A percentile compares a stretch with the other conserved stretches of the same genome.
Conservation (phyloP, 2,329 filamentous ascomycete genomes). For the Fusarium sp. region DNA sequence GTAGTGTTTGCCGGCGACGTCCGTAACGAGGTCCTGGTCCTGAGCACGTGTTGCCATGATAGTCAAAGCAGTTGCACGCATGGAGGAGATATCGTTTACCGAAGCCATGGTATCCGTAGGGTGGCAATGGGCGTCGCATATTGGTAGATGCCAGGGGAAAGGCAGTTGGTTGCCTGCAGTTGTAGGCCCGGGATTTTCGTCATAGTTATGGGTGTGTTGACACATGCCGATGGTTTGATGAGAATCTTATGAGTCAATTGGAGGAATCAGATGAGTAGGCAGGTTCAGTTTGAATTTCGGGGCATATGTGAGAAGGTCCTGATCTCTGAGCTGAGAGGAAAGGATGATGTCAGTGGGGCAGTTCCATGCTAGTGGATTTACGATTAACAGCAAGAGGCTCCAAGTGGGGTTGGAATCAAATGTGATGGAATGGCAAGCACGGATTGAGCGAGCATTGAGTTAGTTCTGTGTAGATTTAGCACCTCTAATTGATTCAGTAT, state of each 20-base stretch:
- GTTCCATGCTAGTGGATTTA: conserved; percentile 10
- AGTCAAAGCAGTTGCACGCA: conserved; percentile 76
- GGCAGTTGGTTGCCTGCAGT: conserved; percentile 31
- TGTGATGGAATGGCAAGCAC: not conserved
- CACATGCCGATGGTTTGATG: conserved; percentile 20
- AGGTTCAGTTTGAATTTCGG: conserved; percentile 4
- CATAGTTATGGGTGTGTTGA: conserved; percentile 20
- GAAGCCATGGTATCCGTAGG: conserved; percentile 82
- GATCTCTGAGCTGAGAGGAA: not conserved
- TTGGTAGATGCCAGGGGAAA: conserved; percentile 78
- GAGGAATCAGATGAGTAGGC: not conserved
- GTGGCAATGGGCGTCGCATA: conserved; percentile 87
- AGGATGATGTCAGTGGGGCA: conserved; percentile 36
- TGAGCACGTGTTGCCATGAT: conserved; percentile 83
- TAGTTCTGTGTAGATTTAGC: not conserved
- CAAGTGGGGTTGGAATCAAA: conserved; percentile 21
- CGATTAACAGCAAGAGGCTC: conserved; percentile 22
- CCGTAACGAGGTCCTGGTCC: conserved; percentile 79
- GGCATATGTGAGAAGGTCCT: conserved; percentile 6
- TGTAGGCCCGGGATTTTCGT: conserved; percentile 2
- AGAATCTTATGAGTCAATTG: not conserved
- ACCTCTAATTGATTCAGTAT: not conserved
- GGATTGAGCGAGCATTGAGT: not conserved
- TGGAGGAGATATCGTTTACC: conserved; percentile 68
- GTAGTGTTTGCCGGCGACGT: conserved; percentile 70